Evolutionary conservation across 2,329 filamentous ascomycete genomes (phyloP), one percentile per base, ranked within the genome.

Genomic region (Xylariomycetidae sp.): DNA sequence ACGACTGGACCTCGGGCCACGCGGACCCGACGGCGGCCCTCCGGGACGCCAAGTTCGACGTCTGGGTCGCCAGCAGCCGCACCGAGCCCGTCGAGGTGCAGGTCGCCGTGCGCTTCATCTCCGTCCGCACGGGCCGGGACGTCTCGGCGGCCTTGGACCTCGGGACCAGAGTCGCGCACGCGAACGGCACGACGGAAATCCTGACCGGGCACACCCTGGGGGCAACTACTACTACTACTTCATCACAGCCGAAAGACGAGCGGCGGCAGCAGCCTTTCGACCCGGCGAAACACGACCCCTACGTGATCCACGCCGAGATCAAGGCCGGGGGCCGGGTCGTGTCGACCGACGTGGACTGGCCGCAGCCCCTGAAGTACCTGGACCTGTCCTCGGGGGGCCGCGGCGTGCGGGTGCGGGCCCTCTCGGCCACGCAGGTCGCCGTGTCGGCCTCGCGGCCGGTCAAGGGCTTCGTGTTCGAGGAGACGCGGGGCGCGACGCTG

Each of bases 351-450:
- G 60, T 66, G 10, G 71, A 73, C 18, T 82, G 77, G 76, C 76
- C 77, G 1, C 72, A 81, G 30, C 77, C 77, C 1, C 43, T 81
- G 31, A 82, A 82, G 54, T 80, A 78, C 40, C 52, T 77, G 2
- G 65, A 71, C 41, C 58, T 80, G 26, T 53, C 61, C 10, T n/a
- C n/a, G n/a, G n/a, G n/a, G n/a, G 56, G 66, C 25, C 64, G 70
- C 16, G 49, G 57, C 1, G 50, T 77, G 9, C 47, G 46, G 8
- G 46, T 66, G 38, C 44, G 14, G 16, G 40, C 52, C 10, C 27
- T 58, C 5, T 47, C 50, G 4, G 34, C 36, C 1, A 39, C 45
- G 6, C 37, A 41, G 20, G 51, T 62, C 16, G 47, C 40, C 32
- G 45, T 63, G 12, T 47, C 59, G 49, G 47, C 64, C 20, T 35